A percentile compares a stretch with the other conserved stretches of the same genome.
Evolutionary conservation across 331 rosid genomes (phyloP).

Genomic region (Quercus phellos): DNA sequence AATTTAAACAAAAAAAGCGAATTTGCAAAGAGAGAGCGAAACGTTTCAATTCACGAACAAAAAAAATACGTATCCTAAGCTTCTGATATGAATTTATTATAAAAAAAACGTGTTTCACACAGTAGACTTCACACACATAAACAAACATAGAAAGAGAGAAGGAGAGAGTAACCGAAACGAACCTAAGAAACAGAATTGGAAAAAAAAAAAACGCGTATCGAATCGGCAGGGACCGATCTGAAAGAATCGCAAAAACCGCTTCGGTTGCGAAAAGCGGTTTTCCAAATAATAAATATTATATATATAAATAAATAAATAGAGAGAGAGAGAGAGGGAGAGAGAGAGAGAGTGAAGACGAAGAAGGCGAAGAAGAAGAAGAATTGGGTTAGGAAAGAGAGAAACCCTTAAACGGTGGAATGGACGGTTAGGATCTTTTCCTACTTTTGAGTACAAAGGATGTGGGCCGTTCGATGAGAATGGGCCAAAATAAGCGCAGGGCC

Average conservation of each 20-base stretch:
- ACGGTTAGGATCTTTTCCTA: slow-evolving; percentile 16
- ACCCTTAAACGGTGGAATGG: slow-evolving; percentile 21
- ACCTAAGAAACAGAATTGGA: background rate
- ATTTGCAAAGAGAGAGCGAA: background rate
- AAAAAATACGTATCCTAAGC: background rate
- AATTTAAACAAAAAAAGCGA: background rate
- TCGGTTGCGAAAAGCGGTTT: slow-evolving; percentile 9
- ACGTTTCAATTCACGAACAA: background rate
- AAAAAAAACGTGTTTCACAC: background rate
- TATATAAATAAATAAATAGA: background rate
- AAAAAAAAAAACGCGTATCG: background rate
- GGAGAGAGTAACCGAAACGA: background rate
- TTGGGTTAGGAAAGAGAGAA: background rate
- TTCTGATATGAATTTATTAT: background rate
- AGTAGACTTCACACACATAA: background rate
- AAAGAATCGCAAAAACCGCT: slow-evolving; percentile 21
- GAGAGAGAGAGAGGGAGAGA: background rate
- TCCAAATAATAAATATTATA: background rate
- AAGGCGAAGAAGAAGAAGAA: background rate
- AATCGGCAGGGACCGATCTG: slow-evolving; percentile 20
- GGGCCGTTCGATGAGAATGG: slow-evolving; percentile 3
- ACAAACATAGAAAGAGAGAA: background rate
- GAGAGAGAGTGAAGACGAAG: background rate
- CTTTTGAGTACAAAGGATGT: background rate
- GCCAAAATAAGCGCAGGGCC: no score